Percentiles rank a stretch among this genome's conserved stretches.
phyloP scores from a whole-genome alignment of 345 rosid genomes.

The Brassica nigra region DNA sequence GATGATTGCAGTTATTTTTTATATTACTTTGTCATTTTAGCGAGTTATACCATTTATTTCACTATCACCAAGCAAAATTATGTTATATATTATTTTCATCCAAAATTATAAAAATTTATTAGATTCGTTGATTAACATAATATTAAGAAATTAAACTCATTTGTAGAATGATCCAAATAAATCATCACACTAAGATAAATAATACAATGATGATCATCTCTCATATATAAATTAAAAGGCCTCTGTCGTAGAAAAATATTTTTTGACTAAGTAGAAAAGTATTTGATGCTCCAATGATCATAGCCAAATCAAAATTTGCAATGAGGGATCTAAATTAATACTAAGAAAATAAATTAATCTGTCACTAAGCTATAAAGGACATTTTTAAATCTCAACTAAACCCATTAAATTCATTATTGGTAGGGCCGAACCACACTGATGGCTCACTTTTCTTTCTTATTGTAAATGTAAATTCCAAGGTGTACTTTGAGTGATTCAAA shows the following conservation, averaged over 20 bases:
- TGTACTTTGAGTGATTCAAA: background rate
- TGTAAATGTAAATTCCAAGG: background rate
- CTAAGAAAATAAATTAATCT: background rate
- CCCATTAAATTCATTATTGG: background rate
- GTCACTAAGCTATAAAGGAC: background rate
- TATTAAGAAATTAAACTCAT: background rate
- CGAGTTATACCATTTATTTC: background rate
- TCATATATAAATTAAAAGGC: no score
- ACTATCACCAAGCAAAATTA: background rate
- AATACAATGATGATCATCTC: no score
- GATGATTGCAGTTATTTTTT: background rate
- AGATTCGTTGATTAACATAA: background rate
- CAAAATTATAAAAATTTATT: no score
- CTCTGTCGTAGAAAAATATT: background rate
- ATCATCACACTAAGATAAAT: background rate
- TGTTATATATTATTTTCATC: background rate
- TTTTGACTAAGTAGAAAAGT: background rate
- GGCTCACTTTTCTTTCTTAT: constrained; percentile 32
- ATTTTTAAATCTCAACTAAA: constrained; percentile 11
- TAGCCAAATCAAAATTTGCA: constrained; percentile 2
- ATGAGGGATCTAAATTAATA: background rate
- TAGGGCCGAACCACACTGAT: constrained; percentile 31
- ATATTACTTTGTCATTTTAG: no score
- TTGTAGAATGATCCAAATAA: background rate
- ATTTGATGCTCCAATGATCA: constrained; percentile 8